Conservation (phyloP, 148 eudicot species). For the Agrostemma githago region DNA sequence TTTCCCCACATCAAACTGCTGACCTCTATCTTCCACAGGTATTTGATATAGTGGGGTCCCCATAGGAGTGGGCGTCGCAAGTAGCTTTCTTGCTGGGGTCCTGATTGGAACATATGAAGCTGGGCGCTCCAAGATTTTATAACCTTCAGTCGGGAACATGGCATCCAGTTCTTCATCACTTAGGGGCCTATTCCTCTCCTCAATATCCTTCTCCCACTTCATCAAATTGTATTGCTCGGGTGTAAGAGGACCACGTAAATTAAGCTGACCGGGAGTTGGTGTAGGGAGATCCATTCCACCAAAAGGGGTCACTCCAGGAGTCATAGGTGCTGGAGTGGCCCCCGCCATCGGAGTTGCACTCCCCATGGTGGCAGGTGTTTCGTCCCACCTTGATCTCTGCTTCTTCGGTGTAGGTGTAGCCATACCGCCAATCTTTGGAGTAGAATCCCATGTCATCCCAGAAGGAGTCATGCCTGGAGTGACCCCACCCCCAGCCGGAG, state of each 20-base stretch:
- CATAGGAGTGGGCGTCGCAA: constrained; percentile 87
- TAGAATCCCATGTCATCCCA: constrained; percentile 96
- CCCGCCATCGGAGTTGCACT: constrained; percentile 91
- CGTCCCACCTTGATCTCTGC: constrained; percentile 97
- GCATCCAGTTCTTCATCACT: constrained; percentile 94
- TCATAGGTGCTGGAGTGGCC: constrained; percentile 74
- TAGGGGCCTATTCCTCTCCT: constrained; percentile 83
- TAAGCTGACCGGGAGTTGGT: constrained; percentile 70
- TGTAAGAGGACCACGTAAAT: constrained; percentile 65
- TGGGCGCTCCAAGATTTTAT: constrained; percentile 88
- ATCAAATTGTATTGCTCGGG: constrained; percentile 84
- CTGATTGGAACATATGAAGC: constrained; percentile 81
- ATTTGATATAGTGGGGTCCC: constrained; percentile 72
- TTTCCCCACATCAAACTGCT: constrained; percentile 80
- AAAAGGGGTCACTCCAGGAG: constrained; percentile 88
- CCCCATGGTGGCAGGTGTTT: constrained; percentile 93
- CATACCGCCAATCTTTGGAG: constrained; percentile 70
- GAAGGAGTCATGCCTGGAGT: constrained; percentile 94
- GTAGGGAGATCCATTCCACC: constrained; percentile 80
- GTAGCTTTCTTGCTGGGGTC: constrained; percentile 95
- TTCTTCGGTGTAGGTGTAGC: constrained; percentile 91
- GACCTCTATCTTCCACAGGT: constrained; percentile 84
- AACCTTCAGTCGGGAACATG: constrained; percentile 86
- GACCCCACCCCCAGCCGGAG: constrained; percentile 75
- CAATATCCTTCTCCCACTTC: constrained; percentile 95